Percentiles rank a stretch among this genome's conserved stretches.
Evolutionary conservation across 352 stramenopile genomes (phyloP).

Genomic region (Globisporangium iwayamae): DNA sequence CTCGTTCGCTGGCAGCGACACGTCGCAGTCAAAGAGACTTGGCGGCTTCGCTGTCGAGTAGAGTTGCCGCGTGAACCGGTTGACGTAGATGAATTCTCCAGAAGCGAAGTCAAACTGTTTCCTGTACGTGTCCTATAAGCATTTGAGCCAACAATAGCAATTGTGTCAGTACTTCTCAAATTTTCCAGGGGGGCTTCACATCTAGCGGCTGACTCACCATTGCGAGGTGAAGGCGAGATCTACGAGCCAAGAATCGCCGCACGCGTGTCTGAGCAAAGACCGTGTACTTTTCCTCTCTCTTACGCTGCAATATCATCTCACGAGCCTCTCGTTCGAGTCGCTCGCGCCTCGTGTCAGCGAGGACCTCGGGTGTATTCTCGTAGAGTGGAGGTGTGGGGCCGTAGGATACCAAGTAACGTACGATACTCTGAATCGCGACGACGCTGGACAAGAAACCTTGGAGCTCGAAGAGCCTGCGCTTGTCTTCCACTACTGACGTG

Average conservation of each 20-base stretch:
- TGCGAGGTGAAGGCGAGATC: conserved; percentile 30
- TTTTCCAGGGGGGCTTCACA: background rate
- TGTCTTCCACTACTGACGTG: background rate
- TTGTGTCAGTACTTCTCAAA: too few relatives aligned
- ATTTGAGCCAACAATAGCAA: background rate
- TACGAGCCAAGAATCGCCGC: conserved; percentile 31
- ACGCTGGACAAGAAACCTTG: conserved; percentile 6
- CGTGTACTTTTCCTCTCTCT: conserved; percentile 22
- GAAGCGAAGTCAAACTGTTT: conserved; percentile 36
- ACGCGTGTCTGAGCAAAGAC: conserved; percentile 32
- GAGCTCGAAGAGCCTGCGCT: background rate
- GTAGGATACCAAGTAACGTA: conserved; percentile 37
- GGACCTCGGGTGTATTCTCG: conserved; percentile 38
- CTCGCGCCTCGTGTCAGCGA: conserved; percentile 18
- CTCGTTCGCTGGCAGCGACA: conserved; percentile 38
- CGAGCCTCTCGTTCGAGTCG: background rate
- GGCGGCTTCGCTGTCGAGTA: conserved; percentile 29
- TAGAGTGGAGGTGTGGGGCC: conserved; percentile 23
- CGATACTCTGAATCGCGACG: conserved; percentile 27
- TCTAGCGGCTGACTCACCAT: conserved; percentile 19
- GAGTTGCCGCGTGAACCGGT: conserved; percentile 6
- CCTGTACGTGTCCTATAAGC: conserved; percentile 32
- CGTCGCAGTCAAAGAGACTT: conserved; percentile 45
- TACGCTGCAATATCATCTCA: background rate
- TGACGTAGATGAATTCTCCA: conserved; percentile 34